Base-by-base conservation (phyloP, 805 yeast genomes). In the Ogataea sp. region DNA sequence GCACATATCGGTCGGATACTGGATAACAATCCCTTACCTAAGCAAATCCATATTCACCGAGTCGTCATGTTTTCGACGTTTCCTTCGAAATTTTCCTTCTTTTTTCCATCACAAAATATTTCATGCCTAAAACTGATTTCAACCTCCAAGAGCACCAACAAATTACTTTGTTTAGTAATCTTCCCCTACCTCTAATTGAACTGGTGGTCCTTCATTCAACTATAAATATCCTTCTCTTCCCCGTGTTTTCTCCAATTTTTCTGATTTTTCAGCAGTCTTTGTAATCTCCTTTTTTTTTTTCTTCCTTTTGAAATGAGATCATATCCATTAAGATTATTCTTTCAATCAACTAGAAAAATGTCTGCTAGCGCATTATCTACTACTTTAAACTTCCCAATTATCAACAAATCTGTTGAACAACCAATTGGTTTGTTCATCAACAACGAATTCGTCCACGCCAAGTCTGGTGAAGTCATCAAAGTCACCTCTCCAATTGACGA, bases 391-490 rank as follows among this genome's bases (percentile, higher is more conserved):
- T 53, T 61, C 49, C 65, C 65, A 43, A 39, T 55, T 31, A 48
- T 55, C 37, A 60, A 61, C 51, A 52, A 56, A 41, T 41, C 58
- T 7, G 56, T 54, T 45, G 71, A 70, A 44, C 80, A 74, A 59
- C 80, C 80, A 50, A 71, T 76, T 25, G 80, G 80, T 49, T 59
- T 74, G 52, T 74, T 72, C 64, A 74, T 74, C 50, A 72, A 73
- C 61, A 74, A 74, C 51, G 77, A 74, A 53, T 74, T 71, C 47
- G 78, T 74, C 21, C 47, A 59, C 30, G 68, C 80, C 21, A 59
- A 61, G 42, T 67, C 65, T 35, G 71, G 67, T 50, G 68, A 72
- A 57, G 71, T 77, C n/a, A 70, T 75, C 46, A 62, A 62, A 42
- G 76, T 71, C 26, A 55, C 67, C 28, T 64, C 71, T 39, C 80